phyloP scores from a whole-genome alignment of 2,329 filamentous ascomycete species.

The Beauveria sp. region DNA sequence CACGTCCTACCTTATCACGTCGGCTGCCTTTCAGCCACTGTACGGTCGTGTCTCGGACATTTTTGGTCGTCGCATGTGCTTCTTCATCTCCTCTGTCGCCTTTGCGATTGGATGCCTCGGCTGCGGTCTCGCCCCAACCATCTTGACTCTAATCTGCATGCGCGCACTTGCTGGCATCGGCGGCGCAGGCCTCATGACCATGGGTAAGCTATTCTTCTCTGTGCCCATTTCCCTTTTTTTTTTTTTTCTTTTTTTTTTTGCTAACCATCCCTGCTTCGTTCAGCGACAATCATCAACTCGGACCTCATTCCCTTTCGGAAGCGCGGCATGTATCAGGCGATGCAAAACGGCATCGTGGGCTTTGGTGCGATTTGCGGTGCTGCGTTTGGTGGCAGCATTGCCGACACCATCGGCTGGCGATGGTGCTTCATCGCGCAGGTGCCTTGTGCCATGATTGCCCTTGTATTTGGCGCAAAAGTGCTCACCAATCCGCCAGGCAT shows the following conservation, averaged over 20 bases:
- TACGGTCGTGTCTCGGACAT: conserved; percentile 66
- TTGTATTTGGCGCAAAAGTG: conserved; percentile 45
- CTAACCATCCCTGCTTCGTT: neutral
- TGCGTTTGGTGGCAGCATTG: conserved; percentile 56
- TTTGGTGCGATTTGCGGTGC: conserved; percentile 57
- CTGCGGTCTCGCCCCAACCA: conserved; percentile 52
- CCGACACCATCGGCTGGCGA: conserved; percentile 59
- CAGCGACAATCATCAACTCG: conserved; percentile 45
- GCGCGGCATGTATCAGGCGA: conserved; percentile 51
- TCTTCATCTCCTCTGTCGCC: conserved; percentile 55
- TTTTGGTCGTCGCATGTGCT: conserved; percentile 54
- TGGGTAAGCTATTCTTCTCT: conserved; percentile 40
- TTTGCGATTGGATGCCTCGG: conserved; percentile 58
- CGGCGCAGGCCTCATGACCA: conserved; percentile 60
- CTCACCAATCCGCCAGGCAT: conserved; percentile 36
- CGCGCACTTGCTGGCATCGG: conserved; percentile 62
- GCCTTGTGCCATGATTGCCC: conserved; percentile 48
- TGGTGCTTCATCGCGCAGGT: conserved; percentile 59
- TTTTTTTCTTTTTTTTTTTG: neutral
- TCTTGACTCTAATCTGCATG: conserved; percentile 55
- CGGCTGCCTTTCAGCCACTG: conserved; percentile 63
- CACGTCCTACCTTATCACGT: conserved; percentile 64
- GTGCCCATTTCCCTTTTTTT: neutral
- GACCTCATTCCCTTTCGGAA: conserved; percentile 53
- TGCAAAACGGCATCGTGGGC: conserved; percentile 54